Base-by-base conservation (phyloP, 176 grass and related monocot genomes). In the Cymbopogon citratus region DNA sequence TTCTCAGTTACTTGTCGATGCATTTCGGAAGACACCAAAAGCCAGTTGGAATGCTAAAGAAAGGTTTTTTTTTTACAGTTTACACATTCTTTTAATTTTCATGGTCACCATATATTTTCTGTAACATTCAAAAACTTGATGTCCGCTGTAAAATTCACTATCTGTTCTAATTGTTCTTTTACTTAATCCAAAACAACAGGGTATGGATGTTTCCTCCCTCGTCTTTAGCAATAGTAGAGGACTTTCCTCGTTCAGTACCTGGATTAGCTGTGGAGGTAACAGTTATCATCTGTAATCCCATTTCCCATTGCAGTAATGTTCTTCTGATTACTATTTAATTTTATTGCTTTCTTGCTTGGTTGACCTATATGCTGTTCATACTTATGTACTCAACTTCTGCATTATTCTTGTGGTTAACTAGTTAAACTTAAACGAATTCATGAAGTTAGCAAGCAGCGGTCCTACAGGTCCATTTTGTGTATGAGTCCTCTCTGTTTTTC, bases 161-260 rank as follows among this genome's bases (percentile, higher is more conserved):
- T 43, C 74, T 81, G 54, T 90, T 74, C 35, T 70, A 71, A 79
- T 89, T 85, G 18, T 69, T 69, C 43, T 77, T 87, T 41, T 48
- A 56, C 26, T 74, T 80, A 75, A 15, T 75, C 80, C 84, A 38
- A 75, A 79, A 80, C 24, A 18, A 31, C 74, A 98, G 95, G 88
- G 29, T 89, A 60, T 98, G 95, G 95, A 92, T 85, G 84, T 91
- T 98, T 73, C 92, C 95, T 64, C 84, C 76, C n/a, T 78, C 95
- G 12, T 98, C 86, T 66, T 92, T 94, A 81, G 66, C 54, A 69
- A 72, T 43, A 46, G 92, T 92, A 38, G 88, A 93, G 71, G 86
- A 94, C 84, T 82, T 98, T 91, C 88, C 91, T 72, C 61, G 33
- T 51, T 29, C 86, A 9, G 67, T 94, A 54, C 67, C 74, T 71